Base-by-base conservation (phyloP, 1,284 basidiomycete species). In the Puccinia horiana region DNA sequence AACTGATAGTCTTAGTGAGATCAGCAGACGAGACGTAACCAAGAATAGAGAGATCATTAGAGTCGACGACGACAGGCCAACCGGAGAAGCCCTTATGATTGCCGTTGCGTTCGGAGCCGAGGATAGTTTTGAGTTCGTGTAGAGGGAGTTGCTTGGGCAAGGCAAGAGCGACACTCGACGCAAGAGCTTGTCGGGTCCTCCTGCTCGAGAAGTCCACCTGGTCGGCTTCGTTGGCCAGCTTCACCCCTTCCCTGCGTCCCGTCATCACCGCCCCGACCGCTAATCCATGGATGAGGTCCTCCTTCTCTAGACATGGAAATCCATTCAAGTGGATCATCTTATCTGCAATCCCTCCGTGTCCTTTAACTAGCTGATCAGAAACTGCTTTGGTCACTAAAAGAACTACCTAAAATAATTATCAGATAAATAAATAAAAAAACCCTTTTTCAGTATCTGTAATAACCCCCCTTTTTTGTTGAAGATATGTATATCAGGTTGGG, bases 251-350 rank as follows among this genome's bases (percentile, higher is more conserved):
- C 5, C 40, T 29, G 85, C 37, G 83, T 47, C 12, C 82, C 58
- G n/a, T 84, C 84, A 85, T 87, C 84, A 47, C 86, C 79, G 40
- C 83, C 83, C 87, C 85, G 85, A 93, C 96, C 70, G 94, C 91
- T 67, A 95, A 92, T 85, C 96, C 92, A 85, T 93, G 96, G 0
- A 92, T 91, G 86, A 95, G 93, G 85, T 97, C 94, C 85, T 96
- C 93, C 86, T 95, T 95, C 77, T 88, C 88, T 82, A 99, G 89
- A 89, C 96, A 96, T 0, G 97, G 97, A 87, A 93, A 99, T 14
- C 96, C 96, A 86, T 97, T 98, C 88, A 99, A 96, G 32, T 92
- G 91, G 85, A 99, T 99, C 90, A 93, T 94, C 86, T 98, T 95
- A 84, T 99, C 97, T 4, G 96, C 95, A 84, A 99, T 98, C 1